These are phyloP conservation scores for Polyporus tsugae DNA, from an alignment of 1,284 basidiomycete species.

Conservation along the genomic window DNA sequence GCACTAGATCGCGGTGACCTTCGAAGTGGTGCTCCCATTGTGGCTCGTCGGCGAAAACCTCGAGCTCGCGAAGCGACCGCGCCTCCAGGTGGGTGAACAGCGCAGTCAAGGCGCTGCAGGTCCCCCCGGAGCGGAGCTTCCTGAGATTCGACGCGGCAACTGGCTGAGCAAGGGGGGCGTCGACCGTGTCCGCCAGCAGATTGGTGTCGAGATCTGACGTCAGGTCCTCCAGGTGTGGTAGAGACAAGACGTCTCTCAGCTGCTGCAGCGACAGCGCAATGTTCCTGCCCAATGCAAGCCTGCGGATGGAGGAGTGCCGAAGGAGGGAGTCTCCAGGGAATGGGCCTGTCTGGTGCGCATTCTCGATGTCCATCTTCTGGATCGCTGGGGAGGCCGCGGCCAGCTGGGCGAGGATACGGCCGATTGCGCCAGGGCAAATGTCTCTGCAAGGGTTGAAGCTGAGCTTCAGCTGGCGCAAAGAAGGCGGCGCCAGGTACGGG, in stretches of 20 bases:
- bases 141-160: not conserved
- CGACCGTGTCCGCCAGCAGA: not conserved
- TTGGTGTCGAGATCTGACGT: not conserved
- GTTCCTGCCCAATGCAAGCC: not conserved
- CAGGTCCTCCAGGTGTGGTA: not conserved
- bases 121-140: not conserved
- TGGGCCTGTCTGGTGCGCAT: not conserved
- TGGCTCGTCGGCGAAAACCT: not conserved
- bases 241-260: not conserved
- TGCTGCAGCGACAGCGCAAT: not conserved
- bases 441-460: not conserved
- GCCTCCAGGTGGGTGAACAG: not conserved
- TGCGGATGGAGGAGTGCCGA: not conserved
- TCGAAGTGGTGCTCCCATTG: not conserved
- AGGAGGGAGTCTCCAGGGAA: not conserved
- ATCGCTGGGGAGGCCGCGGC: not conserved
- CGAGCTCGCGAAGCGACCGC: not conserved
- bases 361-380: conserved; percentile 1
- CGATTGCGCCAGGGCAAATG: not conserved
- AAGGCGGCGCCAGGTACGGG: not conserved
- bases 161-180: not conserved
- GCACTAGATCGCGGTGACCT: not conserved
- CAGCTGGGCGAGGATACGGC: not conserved
- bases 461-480: not conserved
- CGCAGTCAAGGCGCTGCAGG: not conserved